Evolutionary conservation across 1,139 yeast species (phyloP).

Genomic region (Geotrichum klebahnii): DNA sequence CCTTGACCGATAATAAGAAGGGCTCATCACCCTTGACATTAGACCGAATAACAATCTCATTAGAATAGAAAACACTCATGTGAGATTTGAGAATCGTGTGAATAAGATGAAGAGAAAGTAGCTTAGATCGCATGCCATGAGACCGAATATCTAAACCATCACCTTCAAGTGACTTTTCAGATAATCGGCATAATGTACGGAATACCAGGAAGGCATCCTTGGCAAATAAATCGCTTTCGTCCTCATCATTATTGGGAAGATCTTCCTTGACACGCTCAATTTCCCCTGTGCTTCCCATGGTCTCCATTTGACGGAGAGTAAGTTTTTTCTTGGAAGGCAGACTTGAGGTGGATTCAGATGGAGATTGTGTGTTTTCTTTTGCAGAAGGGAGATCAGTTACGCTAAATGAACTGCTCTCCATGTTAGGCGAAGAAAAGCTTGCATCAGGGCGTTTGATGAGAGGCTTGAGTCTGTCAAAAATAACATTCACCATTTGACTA

Average conservation of each 20-base stretch:
- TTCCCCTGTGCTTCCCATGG: constrained; percentile 24
- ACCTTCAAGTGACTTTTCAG: constrained; percentile 74
- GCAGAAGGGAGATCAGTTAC: neutral
- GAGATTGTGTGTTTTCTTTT: neutral
- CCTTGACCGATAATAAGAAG: constrained; percentile 76
- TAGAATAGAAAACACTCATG: constrained; percentile 72
- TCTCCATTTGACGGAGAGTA: constrained; percentile 30
- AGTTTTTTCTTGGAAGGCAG: constrained; percentile 23
- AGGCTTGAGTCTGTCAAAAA: constrained; percentile 67
- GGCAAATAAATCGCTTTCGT: constrained; percentile 63
- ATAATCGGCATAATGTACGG: constrained; percentile 89
- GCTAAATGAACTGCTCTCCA: constrained; percentile 6
- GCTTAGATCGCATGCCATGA: constrained; percentile 85
- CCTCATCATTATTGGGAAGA: constrained; percentile 32
- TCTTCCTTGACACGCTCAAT: constrained; percentile 28
- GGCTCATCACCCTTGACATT: constrained; percentile 57
- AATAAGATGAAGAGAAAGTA: constrained; percentile 80
- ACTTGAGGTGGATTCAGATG: constrained; percentile 9
- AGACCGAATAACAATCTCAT: constrained; percentile 56
- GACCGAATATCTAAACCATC: constrained; percentile 78
- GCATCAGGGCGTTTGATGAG: constrained; percentile 15
- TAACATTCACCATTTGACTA: constrained; percentile 82
- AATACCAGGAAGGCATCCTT: constrained; percentile 91
- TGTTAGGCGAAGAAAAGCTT: constrained; percentile 7
- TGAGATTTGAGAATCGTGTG: constrained; percentile 84